These are phyloP conservation scores for Penicillium argentinense DNA, from an alignment of 495 filamentous ascomycete species.

Conservation along the genomic window DNA sequence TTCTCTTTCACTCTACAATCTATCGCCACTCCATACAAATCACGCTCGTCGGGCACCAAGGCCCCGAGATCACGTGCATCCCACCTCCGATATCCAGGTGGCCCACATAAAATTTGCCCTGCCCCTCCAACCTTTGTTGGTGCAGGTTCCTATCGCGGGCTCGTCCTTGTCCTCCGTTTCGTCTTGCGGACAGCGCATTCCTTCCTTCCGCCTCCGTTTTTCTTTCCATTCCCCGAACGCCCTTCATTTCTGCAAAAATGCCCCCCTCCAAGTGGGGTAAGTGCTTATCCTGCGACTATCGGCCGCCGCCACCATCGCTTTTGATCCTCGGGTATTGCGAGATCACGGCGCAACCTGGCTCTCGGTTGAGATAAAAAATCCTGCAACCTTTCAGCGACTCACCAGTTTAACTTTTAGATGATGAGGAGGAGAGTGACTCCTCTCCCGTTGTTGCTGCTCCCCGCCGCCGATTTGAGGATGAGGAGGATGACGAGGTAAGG, in stretches of 20 bases:
- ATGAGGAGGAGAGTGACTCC: conserved; percentile 64
- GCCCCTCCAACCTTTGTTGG: conserved; percentile 27
- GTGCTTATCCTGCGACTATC: conserved; percentile 27
- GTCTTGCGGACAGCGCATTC: conserved; percentile 19
- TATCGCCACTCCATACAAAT: conserved; percentile 1
- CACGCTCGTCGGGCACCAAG: conserved; percentile 24
- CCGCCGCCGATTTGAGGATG: conserved; percentile 80
- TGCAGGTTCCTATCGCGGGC: conserved; percentile 22
- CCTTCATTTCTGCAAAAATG: conserved; percentile 32
- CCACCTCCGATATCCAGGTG: conserved; percentile 24
- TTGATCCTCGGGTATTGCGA: too few relatives aligned
- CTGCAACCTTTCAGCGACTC: too few relatives aligned
- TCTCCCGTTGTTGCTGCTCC: conserved; percentile 58
- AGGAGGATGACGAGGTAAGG: conserved; percentile 88
- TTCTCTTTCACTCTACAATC: too few relatives aligned
- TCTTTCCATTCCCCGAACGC: conserved; percentile 14
- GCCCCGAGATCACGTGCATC: conserved; percentile 24
- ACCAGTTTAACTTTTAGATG: conserved; percentile 53
- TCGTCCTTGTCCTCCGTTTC: conserved; percentile 13
- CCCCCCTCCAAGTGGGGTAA: conserved; percentile 53
- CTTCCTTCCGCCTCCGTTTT: conserved; percentile 8
- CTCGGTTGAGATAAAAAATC: too few relatives aligned
- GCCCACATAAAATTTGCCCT: conserved; percentile 38
- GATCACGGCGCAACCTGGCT: too few relatives aligned
- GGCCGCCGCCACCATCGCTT: too few relatives aligned